These are phyloP conservation scores for Vitis amurensis DNA, from an alignment of 164 flowering plant genomes.

Conservation along the genomic window DNA sequence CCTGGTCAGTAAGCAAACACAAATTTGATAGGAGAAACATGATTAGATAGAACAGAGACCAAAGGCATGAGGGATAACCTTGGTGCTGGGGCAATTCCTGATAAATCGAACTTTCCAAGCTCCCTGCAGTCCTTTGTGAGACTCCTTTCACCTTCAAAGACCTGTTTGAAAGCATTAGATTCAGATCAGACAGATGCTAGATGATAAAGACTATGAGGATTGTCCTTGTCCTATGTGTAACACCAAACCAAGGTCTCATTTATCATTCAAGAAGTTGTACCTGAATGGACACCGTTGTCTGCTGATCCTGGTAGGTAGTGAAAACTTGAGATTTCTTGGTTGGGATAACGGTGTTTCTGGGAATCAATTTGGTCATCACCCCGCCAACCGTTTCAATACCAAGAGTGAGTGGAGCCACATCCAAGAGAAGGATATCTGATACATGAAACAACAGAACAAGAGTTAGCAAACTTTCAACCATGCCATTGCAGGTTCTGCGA, in stretches of 20 bases:
- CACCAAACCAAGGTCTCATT: background rate
- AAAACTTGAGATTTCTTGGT: constrained; percentile 44
- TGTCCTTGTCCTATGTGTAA: background rate
- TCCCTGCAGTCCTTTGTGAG: constrained; percentile 39
- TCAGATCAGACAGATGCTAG: constrained; percentile 2
- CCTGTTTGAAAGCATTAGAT: constrained; percentile 13
- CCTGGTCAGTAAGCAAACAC: background rate
- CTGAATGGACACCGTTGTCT: constrained; percentile 44
- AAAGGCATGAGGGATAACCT: constrained; percentile 19
- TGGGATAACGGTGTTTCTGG: constrained; percentile 49
- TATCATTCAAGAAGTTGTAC: constrained; percentile 10
- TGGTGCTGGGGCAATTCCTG: constrained; percentile 56
- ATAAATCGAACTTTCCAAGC: constrained; percentile 48
- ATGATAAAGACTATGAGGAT: too few relatives aligned
- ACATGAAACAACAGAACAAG: background rate
- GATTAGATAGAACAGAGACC: too few relatives aligned
- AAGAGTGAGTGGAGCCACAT: constrained; percentile 39
- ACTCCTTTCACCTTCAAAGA: constrained; percentile 50
- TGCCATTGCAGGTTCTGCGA: background rate
- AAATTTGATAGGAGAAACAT: background rate
- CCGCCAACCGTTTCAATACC: constrained; percentile 48
- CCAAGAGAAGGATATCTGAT: constrained; percentile 35
- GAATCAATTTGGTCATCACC: constrained; percentile 50
- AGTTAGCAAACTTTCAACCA: background rate
- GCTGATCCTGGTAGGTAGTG: constrained; percentile 46